phyloP scores from a whole-genome alignment of 2,329 filamentous ascomycete genomes.

The Colletotrichum chlorophyti region DNA sequence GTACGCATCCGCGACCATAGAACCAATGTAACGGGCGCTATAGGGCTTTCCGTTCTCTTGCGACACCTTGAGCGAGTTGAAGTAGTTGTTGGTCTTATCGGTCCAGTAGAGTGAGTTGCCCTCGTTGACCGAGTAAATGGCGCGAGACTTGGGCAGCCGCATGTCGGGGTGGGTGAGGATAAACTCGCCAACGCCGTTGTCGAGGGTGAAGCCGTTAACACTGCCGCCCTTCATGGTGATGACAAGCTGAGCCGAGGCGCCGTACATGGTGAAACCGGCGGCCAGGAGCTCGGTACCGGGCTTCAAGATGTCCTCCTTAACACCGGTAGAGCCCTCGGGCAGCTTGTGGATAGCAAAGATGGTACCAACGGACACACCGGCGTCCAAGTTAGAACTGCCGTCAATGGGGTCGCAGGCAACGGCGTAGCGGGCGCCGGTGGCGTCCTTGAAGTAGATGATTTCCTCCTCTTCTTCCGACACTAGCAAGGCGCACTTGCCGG shows the following conservation, averaged over 20 bases:
- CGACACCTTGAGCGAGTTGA: conserved; percentile 86
- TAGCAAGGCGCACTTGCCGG: conserved; percentile 85
- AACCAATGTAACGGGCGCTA: conserved; percentile 92
- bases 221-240: conserved; percentile 92
- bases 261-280: conserved; percentile 99
- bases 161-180: conserved; percentile 97
- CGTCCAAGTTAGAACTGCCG: conserved; percentile 95
- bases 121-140: conserved; percentile 98
- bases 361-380: conserved; percentile 95
- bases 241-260: conserved; percentile 93
- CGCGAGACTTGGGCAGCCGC: conserved; percentile 78
- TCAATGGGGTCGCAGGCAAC: conserved; percentile 98
- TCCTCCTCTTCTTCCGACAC: conserved; percentile 99
- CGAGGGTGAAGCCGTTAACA: conserved; percentile 98
- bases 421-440: conserved; percentile 82
- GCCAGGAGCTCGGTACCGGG: conserved; percentile 92
- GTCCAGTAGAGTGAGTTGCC: conserved; percentile 98
- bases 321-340: conserved; percentile 74
- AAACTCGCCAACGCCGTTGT: conserved; percentile 96
- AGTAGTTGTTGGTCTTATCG: conserved; percentile 84
- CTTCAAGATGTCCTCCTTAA: conserved; percentile 84
- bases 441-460: conserved; percentile 83
- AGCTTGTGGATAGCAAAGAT: conserved; percentile 97
- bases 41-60: conserved; percentile 83
- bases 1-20: conserved; percentile 98